A percentile compares a stretch with the other conserved stretches of the same genome.
phyloP scores from a whole-genome alignment of 106 monocot species.

The Apostasia ramifera region DNA sequence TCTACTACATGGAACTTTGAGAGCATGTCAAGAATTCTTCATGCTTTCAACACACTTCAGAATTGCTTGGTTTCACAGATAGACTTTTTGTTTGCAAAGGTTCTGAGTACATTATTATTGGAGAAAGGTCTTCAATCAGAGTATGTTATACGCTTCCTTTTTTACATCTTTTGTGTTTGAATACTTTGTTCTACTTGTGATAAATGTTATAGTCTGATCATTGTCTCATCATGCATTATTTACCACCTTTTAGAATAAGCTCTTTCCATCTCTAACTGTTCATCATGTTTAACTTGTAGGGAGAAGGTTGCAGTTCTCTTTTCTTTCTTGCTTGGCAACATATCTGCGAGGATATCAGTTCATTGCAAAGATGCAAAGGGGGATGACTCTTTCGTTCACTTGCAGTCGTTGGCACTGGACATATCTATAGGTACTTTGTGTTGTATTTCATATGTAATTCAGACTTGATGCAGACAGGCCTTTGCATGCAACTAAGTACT shows the following conservation, averaged over 20 bases:
- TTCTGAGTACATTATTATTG: constrained; percentile 24
- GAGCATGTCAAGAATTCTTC: constrained; percentile 42
- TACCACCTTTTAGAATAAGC: background rate
- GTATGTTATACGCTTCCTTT: constrained; percentile 33
- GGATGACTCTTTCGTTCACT: constrained; percentile 15
- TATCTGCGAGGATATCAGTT: constrained; percentile 15
- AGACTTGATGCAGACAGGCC: background rate
- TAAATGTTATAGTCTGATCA: background rate
- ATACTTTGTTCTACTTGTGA: background rate
- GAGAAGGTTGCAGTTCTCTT: constrained; percentile 54
- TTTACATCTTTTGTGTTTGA: too few relatives aligned
- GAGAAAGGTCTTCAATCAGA: constrained; percentile 39
- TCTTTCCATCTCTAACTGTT: background rate
- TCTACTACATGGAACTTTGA: constrained; percentile 28
- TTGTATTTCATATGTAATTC: background rate
- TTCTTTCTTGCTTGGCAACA: constrained; percentile 43
- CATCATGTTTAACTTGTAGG: constrained; percentile 21
- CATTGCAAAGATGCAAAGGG: constrained; percentile 2
- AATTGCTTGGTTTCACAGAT: constrained; percentile 5
- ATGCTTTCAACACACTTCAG: constrained; percentile 14
- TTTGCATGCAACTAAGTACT: background rate
- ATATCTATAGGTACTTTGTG: constrained; percentile 31
- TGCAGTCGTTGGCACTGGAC: constrained; percentile 24
- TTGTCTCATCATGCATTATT: too few relatives aligned
- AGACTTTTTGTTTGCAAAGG: constrained; percentile 11